phyloP scores from a whole-genome alignment of 1,139 yeast species.

The Blastobotrys buckinghamii region DNA sequence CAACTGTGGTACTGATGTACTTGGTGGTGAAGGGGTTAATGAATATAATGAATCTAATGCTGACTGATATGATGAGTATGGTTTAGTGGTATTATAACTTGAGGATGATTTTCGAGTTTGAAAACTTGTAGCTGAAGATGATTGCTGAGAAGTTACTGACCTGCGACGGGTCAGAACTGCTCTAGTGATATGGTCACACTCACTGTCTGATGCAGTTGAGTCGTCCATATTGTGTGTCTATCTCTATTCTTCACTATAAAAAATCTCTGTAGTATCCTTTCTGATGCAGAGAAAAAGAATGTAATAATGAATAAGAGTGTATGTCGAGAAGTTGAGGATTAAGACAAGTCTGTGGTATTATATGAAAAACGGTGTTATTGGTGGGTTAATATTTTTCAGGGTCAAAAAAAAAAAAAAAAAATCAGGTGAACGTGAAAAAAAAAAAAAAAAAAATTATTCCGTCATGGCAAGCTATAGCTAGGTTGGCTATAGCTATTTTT shows the following conservation, averaged over 20 bases:
- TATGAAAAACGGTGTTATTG: no score
- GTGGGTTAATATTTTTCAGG: no score
- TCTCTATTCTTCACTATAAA: no score
- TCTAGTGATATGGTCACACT: slow-evolving; percentile 4
- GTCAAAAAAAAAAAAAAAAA: neutral
- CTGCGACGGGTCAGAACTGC: slow-evolving; percentile 7
- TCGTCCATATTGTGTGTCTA: slow-evolving; percentile 6
- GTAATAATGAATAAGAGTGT: no score
- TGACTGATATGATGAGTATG: neutral
- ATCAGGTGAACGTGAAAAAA: neutral
- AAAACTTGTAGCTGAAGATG: neutral
- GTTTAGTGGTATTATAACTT: neutral
- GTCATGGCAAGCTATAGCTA: no score
- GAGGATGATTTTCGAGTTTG: neutral
- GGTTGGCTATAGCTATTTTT: no score
- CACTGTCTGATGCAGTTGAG: slow-evolving; percentile 7
- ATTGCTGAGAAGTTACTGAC: neutral
- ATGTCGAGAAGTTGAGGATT: neutral
- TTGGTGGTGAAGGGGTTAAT: neutral
- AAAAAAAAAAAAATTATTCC: no score
- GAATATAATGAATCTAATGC: neutral
- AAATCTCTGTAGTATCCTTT: no score
- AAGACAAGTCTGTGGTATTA: neutral
- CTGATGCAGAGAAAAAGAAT: no score
- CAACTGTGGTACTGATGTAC: neutral